phyloP scores from a whole-genome alignment of 495 filamentous ascomycete species.

The Cryomyces minteri region DNA sequence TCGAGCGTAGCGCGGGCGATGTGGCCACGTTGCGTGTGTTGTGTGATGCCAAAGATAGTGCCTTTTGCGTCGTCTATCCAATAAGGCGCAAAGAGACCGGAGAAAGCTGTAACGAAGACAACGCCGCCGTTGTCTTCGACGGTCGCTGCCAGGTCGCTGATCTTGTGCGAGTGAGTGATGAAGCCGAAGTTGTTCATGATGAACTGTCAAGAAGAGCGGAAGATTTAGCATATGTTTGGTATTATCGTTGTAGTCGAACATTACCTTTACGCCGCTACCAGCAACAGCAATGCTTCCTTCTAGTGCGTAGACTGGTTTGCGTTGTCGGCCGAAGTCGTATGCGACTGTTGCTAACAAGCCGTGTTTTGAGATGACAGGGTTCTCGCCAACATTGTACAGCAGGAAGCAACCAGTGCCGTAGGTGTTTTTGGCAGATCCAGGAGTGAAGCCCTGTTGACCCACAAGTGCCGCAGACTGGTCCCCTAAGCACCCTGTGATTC shows the following conservation, averaged over 20 bases:
- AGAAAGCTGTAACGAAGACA: constrained; percentile 86
- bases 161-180: constrained; percentile 54
- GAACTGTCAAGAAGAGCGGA: constrained; percentile 13
- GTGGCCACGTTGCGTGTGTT: constrained; percentile 72
- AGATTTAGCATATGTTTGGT: no score
- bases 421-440: constrained; percentile 80
- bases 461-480: constrained; percentile 85
- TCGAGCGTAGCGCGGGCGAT: constrained; percentile 86
- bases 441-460: constrained; percentile 72
- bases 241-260: no score
- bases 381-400: constrained; percentile 75
- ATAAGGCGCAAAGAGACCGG: constrained; percentile 83
- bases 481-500: constrained; percentile 70
- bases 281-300: constrained; percentile 85
- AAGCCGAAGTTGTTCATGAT: constrained; percentile 79
- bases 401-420: constrained; percentile 91
- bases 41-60: constrained; percentile 79
- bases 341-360: constrained; percentile 76
- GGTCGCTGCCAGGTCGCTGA: constrained; percentile 59
- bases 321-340: constrained; percentile 58
- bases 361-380: constrained; percentile 75
- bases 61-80: constrained; percentile 93
- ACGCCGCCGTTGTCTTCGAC: constrained; percentile 77
- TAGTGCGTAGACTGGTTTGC: constrained; percentile 67
- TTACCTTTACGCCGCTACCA: constrained; percentile 63